Evolutionary conservation across 192 early-diverging fungal genomes (phyloP).

Genomic region (Spizellomyces sp.): DNA sequence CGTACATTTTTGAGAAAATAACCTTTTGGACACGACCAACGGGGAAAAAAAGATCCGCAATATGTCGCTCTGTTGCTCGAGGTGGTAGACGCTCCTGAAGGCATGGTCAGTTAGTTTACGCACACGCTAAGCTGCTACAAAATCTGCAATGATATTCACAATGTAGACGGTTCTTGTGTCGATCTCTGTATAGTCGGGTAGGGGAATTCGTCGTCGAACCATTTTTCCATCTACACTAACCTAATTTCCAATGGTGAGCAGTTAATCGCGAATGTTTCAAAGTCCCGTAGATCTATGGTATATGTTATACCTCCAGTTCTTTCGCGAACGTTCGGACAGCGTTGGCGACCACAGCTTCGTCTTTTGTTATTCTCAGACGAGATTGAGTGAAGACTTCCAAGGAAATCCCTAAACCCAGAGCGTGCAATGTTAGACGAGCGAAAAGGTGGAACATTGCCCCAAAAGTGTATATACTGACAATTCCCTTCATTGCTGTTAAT

Average conservation of each 20-base stretch:
- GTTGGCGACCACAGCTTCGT: slow-evolving; percentile 39
- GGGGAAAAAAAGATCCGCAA: too few species aligned
- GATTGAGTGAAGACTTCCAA: neutral
- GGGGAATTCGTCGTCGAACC: slow-evolving; percentile 9
- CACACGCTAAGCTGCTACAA: too few species aligned
- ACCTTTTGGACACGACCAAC: too few species aligned
- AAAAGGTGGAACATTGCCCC: too few species aligned
- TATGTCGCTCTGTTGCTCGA: too few species aligned
- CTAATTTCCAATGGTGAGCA: neutral
- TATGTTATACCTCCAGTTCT: slow-evolving; percentile 3
- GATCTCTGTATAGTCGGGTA: slow-evolving; percentile 12
- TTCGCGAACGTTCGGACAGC: slow-evolving; percentile 21
- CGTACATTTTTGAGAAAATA: too few species aligned
- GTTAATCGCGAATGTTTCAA: neutral
- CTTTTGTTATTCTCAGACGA: neutral
- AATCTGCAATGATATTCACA: neutral
- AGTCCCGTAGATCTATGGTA: neutral
- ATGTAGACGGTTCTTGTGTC: slow-evolving; percentile 10
- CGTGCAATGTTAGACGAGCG: too few species aligned
- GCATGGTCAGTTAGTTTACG: too few species aligned
- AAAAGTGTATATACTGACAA: too few species aligned
- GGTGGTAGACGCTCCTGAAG: too few species aligned
- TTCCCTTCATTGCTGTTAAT: too few species aligned
- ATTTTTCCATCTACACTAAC: slow-evolving; percentile 27
- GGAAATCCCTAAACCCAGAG: neutral